Evolutionary conservation across 2,329 filamentous ascomycete genomes (phyloP), one percentile per base, ranked within the genome.

Genomic region (Diplodia seriata): DNA sequence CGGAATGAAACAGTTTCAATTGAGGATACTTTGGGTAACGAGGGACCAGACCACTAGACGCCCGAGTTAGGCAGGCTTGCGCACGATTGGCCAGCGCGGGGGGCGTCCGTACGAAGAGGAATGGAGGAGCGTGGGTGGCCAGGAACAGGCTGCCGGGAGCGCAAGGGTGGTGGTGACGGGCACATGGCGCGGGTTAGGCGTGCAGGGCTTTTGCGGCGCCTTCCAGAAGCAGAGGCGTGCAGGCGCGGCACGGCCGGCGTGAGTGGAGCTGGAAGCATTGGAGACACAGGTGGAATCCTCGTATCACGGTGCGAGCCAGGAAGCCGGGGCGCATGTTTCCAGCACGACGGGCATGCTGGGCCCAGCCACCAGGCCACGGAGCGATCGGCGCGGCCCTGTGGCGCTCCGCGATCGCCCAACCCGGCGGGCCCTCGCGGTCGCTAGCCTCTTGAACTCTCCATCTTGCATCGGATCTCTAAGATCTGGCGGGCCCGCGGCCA

Each of bases 1-100:
- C 40, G 50, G 15, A 64, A 68, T 68, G 66, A 68, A 63, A 68
- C 66, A 63, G 66, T 63, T 68, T 68, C 66, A 68, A 68, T 68
- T 68, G 66, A 68, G 56, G 66, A 67, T 67, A 67, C 53, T 67
- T 40, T 56, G 55, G 26, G 64, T 59, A 67, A 67, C 64, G 64
- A 36, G 53, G 33, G 64, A 59, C 64, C 53, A 57, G 53, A 66
- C 53, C 40, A 66, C 64, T 49, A 56, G 40, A 29, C 51, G 53
- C 26, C 53, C 53, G 53, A 15, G 36, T 66, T 66, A 38, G 63
- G 63, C 50, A 49, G n/a, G 53, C n/a, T n/a, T 50, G 53, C 43
- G 53, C 31, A 50, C 38, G 55, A 57, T 59, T 67, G 64, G 64
- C 53, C 54, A 31, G 54, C 15, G 33, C n/a, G 53, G 23, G 53